Percentiles rank a stretch among this genome's conserved stretches.
phyloP scores from a whole-genome alignment of 2,329 filamentous ascomycete genomes.

The Stagonosporopsis tanaceti region DNA sequence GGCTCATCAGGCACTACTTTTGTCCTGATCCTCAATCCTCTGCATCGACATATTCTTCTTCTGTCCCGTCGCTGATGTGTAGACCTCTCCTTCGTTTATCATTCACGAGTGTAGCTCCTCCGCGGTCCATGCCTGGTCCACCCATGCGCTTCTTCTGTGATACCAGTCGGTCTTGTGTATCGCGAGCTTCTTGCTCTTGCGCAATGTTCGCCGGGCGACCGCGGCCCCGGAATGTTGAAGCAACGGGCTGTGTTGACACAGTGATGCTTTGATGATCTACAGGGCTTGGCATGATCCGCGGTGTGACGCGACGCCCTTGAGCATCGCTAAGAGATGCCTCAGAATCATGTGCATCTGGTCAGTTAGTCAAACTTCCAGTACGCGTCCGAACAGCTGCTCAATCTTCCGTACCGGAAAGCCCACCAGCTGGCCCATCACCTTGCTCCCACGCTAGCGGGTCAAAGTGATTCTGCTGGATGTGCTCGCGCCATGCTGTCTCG shows the following conservation, averaged over 20 bases:
- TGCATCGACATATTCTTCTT: constrained; percentile 52
- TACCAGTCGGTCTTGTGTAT: constrained; percentile 56
- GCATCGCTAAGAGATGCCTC: constrained; percentile 59
- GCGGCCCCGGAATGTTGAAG: constrained; percentile 44
- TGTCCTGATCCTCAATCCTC: constrained; percentile 27
- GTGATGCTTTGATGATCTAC: constrained; percentile 20
- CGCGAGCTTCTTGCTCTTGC: constrained; percentile 56
- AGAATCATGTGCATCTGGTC: constrained; percentile 50
- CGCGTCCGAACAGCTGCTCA: constrained; percentile 8
- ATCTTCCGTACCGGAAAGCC: constrained; percentile 63
- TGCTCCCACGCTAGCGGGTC: constrained; percentile 62
- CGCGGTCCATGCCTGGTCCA: constrained; percentile 60
- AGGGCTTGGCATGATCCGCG: constrained; percentile 45
- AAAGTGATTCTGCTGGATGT: constrained; percentile 63
- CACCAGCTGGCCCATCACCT: constrained; percentile 66
- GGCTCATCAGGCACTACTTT: not conserved
- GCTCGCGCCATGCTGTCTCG: constrained; percentile 56
- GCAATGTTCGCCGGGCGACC: constrained; percentile 37
- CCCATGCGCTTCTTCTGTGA: constrained; percentile 61
- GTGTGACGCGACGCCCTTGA: constrained; percentile 58
- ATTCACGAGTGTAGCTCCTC: constrained; percentile 62
- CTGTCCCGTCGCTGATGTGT: constrained; percentile 60
- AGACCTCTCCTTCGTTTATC: constrained; percentile 60
- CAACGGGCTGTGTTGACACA: constrained; percentile 4
- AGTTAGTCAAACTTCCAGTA: constrained; percentile 31